Evolutionary conservation across 2,329 filamentous ascomycete genomes (phyloP).

Genomic region (Calonectria fujianensis): DNA sequence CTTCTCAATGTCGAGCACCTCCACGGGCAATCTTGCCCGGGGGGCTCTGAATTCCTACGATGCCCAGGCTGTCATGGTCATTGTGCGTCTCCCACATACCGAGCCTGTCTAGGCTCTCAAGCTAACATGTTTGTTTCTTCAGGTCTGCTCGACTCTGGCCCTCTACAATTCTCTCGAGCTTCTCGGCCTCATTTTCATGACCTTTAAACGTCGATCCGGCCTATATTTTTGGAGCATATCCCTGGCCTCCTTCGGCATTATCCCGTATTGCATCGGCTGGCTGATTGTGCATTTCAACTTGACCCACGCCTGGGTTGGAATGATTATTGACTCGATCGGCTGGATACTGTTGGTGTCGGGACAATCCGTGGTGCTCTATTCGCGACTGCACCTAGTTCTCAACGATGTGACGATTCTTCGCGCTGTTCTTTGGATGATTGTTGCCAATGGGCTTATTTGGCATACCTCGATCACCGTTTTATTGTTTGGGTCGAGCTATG

Average conservation of each 20-base stretch:
- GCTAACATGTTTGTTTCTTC: neutral
- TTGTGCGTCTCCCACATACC: neutral
- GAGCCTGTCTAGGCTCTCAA: neutral
- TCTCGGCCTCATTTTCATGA: constrained; percentile 56
- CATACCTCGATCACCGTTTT: constrained; percentile 73
- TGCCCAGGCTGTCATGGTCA: constrained; percentile 12
- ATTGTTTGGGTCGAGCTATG: constrained; percentile 70
- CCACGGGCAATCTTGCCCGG: neutral
- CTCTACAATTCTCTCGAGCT: constrained; percentile 59
- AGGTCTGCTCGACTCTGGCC: constrained; percentile 43
- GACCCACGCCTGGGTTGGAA: constrained; percentile 32
- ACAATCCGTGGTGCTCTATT: constrained; percentile 77
- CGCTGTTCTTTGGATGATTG: constrained; percentile 73
- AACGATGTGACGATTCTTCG: constrained; percentile 68
- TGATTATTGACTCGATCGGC: constrained; percentile 49
- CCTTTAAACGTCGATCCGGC: constrained; percentile 56
- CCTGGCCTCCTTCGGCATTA: constrained; percentile 58
- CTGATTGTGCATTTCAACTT: constrained; percentile 51
- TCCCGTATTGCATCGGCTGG: constrained; percentile 65
- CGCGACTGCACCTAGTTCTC: constrained; percentile 75
- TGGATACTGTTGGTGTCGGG: constrained; percentile 73
- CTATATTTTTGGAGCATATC: constrained; percentile 56
- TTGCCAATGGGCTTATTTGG: constrained; percentile 70
- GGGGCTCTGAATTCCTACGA: neutral
- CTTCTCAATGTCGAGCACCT: constrained; percentile 1